Base-by-base conservation (phyloP, 2,329 filamentous ascomycete species). In the Fusarium proliferatum region DNA sequence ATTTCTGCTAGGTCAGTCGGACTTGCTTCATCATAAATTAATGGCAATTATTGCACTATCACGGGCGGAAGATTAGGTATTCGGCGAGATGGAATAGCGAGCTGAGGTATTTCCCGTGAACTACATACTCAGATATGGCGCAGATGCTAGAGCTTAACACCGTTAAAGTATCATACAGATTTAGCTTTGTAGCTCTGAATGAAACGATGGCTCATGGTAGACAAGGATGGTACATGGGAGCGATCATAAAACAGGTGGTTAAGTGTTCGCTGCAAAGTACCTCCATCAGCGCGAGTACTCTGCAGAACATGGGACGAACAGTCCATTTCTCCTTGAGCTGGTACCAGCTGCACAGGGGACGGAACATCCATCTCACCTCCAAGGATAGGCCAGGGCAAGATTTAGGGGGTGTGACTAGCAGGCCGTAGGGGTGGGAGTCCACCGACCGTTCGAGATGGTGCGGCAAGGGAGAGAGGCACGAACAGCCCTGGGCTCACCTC, bases 291-390 rank as follows among this genome's bases (percentile, higher is more conserved):
- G 52, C 60, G 60, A 69, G 65, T 58, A 69, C 53, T 19, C 33
- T 43, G 28, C n/a, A 63, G 62, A 53, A 68, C 64, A 77, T 64
- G 76, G 66, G 76, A 75, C 69, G 73, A 72, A 77, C 76, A 74
- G 74, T 61, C 42, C 62, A 51, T 67, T 55, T 55, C 36, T 42
- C 51, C 26, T 30, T 12, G 60, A 63, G 64, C 51, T 63, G 55
- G 64, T 72, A 64, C 66, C 57, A 64, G 65, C 68, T 75, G 67
- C 64, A 67, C 72, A 68, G 49, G 72, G 69, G 59, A 55, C 65
- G 33, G 64, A 55, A 56, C 38, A 41, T 36, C 36, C 36, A 55
- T 55, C 51, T 55, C 23, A 17, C 51, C 36, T 46, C 45, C 63
- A 59, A 62, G 42, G 38, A 46, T 17, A 42, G 36, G 36, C n/a